A percentile compares a stretch with the other conserved stretches of the same genome.
These are phyloP conservation scores for Coemansia sp. DNA, from an alignment of 192 early-diverging fungal genomes.

Conservation along the genomic window DNA sequence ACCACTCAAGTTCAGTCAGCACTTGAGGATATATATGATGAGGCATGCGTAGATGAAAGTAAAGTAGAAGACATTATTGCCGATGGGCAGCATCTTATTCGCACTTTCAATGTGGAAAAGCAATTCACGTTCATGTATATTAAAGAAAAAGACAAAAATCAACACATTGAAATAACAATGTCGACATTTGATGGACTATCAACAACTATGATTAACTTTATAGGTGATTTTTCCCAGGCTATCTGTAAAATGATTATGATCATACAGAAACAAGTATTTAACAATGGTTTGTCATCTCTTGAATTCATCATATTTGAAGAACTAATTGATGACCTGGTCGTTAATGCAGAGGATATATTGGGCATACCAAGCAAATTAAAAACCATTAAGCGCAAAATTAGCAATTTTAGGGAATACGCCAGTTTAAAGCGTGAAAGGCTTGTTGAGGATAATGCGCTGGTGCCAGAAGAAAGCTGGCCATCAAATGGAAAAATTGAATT, in stretches of 20 bases:
- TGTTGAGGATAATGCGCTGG: constrained; percentile 4
- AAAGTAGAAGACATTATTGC: constrained; percentile 13
- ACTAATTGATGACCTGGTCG: not conserved
- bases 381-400: constrained; percentile 2
- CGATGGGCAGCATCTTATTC: constrained; percentile 69
- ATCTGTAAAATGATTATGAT: not conserved
- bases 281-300: not conserved
- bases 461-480: constrained; percentile 29
- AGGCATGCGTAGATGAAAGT: not conserved
- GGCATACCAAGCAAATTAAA: constrained; percentile 1
- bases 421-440: constrained; percentile 14
- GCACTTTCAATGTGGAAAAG: constrained; percentile 60
- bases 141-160: constrained; percentile 62
- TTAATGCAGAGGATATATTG: not conserved
- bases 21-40: not conserved
- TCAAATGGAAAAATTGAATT: constrained; percentile 27
- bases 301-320: not conserved
- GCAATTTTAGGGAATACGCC: constrained; percentile 1
- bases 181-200: not conserved
- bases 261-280: not conserved
- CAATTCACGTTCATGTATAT: constrained; percentile 60
- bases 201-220: not conserved
- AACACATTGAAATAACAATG: constrained; percentile 55
- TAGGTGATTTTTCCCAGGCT: not conserved
- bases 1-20: not conserved